phyloP scores from a whole-genome alignment of 2,329 filamentous ascomycete species.

The Trichoderma arundinaceum region DNA sequence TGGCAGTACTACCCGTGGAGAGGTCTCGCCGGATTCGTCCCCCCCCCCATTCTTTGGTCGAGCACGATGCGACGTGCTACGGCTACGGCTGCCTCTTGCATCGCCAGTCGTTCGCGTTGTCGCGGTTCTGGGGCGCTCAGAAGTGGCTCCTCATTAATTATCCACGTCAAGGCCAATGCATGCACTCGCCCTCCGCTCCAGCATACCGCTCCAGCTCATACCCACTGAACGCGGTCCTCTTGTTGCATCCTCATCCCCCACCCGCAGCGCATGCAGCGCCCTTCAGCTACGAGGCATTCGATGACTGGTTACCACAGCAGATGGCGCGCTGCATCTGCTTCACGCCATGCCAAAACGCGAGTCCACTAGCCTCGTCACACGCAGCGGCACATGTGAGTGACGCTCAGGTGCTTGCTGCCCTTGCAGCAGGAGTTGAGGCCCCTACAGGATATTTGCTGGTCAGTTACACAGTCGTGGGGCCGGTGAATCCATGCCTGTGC shows the following conservation, averaged over 20 bases:
- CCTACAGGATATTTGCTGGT: slow-evolving; percentile 19
- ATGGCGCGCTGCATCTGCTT: slow-evolving; percentile 11
- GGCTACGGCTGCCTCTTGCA: neutral
- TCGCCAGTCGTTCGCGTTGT: slow-evolving; percentile 9
- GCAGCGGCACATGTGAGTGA: slow-evolving; percentile 24
- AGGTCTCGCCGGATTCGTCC: slow-evolving; percentile 15
- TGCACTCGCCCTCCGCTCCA: neutral
- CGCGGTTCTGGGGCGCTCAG: neutral
- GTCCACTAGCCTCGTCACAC: slow-evolving; percentile 20
- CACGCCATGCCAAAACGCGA: neutral
- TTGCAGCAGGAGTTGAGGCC: slow-evolving; percentile 20
- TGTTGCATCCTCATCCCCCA: slow-evolving; percentile 21
- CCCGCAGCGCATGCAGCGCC: neutral
- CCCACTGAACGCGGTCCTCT: slow-evolving; percentile 4
- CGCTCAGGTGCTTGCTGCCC: slow-evolving; percentile 23
- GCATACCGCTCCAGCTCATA: slow-evolving; percentile 17
- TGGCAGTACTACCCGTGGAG: neutral
- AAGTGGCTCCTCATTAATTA: slow-evolving; percentile 2
- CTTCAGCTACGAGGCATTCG: slow-evolving; percentile 28
- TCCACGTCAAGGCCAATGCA: slow-evolving; percentile 12
- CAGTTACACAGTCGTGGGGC: slow-evolving; percentile 19
- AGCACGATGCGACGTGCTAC: neutral
- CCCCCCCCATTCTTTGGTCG: neutral
- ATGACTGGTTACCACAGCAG: slow-evolving; percentile 19
- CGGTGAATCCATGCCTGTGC: slow-evolving; percentile 1